Base-by-base conservation (phyloP, 257 asterid species). In the Primulina huaijiensis region DNA sequence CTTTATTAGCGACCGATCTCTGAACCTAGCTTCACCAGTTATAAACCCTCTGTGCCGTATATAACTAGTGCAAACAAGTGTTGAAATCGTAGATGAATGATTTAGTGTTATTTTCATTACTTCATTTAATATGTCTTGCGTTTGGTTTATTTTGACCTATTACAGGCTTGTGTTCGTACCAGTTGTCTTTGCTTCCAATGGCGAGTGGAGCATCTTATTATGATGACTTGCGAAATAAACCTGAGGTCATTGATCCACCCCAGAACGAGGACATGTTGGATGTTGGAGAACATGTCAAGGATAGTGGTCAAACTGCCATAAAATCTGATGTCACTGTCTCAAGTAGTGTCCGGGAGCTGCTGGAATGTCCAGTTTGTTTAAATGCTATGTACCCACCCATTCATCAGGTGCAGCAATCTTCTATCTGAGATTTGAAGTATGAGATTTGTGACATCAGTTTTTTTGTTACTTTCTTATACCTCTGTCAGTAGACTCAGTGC, bases 381-480 rank as follows among this genome's bases (percentile, higher is more conserved):
- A 85, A 82, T 74, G 84, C 88, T 20, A 82, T 82, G 90, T 85
- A 82, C 35, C 90, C 90, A 31, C 88, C 88, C 52, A 84, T 84
- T 21, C 79, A 79, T 69, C 83, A 82, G 87, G 87, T 82, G 73
- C 20, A 4, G 0, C 40, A 21, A 23, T 27, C 40, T 16, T 67
- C 40, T 25, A 27, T 25, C 58, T 69, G 53, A 62, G 5, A 46
- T 14, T 10, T 10, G 43, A 19, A 56, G 34, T 38, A 69, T 23
- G 63, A 43, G 46, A 11, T 31, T 7, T 16, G 38, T 9, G 8
- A 14, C 71, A 30, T 57, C 2, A 8, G 34, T 17, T 53, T 29
- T 21, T 34, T 55, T 4, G 9, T 34, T 12, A n/a, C 11, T 46
- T 17, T 14, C 34, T 53, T 52, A 61, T 20, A 50, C 21, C 57